These are phyloP conservation scores for Zoysia pacifica DNA, from an alignment of 176 grass and related monocot species.

Conservation along the genomic window DNA sequence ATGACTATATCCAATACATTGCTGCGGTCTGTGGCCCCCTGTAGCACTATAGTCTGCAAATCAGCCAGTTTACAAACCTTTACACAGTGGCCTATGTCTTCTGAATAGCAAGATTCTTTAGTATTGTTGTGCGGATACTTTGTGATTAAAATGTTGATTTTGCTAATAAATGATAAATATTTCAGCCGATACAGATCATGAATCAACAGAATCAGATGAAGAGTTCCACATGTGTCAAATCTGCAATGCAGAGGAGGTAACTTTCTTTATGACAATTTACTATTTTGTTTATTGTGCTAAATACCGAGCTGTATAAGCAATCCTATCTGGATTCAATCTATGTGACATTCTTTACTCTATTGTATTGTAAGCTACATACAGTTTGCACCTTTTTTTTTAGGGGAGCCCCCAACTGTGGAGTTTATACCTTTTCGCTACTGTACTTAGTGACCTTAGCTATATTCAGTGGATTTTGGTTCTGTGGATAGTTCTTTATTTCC, in stretches of 20 bases:
- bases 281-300: slow-evolving; percentile 23
- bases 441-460: neutral
- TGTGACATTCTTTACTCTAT: slow-evolving; percentile 21
- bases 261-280: slow-evolving; percentile 33
- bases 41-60: no score
- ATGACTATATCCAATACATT: no score
- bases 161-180: slow-evolving; percentile 34
- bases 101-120: neutral
- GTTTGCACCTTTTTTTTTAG: slow-evolving; percentile 2
- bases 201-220: slow-evolving; percentile 88
- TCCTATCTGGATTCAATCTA: slow-evolving; percentile 24
- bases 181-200: slow-evolving; percentile 92
- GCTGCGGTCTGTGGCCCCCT: no score
- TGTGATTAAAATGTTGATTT: slow-evolving; percentile 25
- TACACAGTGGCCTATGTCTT: no score
- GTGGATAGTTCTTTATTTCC: slow-evolving; percentile 2
- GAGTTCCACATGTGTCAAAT: slow-evolving; percentile 99
- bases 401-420: no score
- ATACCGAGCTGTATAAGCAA: slow-evolving; percentile 11
- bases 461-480: neutral
- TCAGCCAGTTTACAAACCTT: no score
- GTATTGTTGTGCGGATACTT: slow-evolving; percentile 10
- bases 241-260: slow-evolving; percentile 92
- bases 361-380: neutral
- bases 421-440: slow-evolving; percentile 6